Conservation (phyloP, 2,329 filamentous ascomycete species). For the Neurospora crassa region DNA sequence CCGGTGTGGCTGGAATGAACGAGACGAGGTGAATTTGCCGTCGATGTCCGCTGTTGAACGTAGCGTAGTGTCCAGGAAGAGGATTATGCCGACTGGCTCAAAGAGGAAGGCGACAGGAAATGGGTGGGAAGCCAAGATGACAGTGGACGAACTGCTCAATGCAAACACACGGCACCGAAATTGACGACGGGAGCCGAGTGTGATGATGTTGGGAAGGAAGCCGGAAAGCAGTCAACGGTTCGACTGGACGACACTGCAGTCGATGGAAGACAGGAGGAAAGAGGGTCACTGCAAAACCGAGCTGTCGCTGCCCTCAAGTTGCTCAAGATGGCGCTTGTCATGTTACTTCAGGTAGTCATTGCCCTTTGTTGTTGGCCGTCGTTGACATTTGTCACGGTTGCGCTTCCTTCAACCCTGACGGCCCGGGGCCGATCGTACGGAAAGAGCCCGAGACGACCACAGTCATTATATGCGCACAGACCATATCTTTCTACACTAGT, state of each 20-base stretch:
- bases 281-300: not conserved
- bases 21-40: not conserved
- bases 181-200: not conserved
- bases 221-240: not conserved
- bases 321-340: not conserved
- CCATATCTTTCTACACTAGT: too few relatives aligned
- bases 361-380: not conserved
- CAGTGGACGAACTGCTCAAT: not conserved
- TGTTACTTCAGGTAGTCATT: not conserved
- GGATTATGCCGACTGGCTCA: not conserved
- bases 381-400: not conserved
- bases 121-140: constrained; percentile 1
- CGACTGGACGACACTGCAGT: not conserved
- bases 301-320: not conserved
- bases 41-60: not conserved
- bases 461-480: too few relatives aligned
- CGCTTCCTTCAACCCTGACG: not conserved
- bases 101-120: not conserved
- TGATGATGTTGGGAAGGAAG: not conserved
- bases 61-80: not conserved
- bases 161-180: not conserved
- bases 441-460: not conserved
- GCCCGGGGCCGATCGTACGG: not conserved
- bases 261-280: not conserved
- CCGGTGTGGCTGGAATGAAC: not conserved